Conservation (phyloP, 495 filamentous ascomycete species). For the Penicillium bialowiezense region DNA sequence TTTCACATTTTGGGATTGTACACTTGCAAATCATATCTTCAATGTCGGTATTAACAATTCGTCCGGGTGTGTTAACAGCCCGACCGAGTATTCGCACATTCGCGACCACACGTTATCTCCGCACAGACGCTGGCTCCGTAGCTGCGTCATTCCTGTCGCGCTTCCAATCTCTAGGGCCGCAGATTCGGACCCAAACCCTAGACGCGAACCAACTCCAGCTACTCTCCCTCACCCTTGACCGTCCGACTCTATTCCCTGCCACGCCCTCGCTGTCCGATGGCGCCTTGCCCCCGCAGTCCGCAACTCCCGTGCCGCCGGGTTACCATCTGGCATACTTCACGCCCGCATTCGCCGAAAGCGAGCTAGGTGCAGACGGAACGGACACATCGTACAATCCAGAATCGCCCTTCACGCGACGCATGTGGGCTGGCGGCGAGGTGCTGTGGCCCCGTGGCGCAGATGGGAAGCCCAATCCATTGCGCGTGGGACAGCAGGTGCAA, state of each 20-base stretch:
- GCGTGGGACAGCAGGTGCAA: constrained; percentile 51
- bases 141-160: constrained; percentile 43
- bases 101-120: not conserved
- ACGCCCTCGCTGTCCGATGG: constrained; percentile 30
- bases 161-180: constrained; percentile 41
- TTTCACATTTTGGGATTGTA: not conserved
- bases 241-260: constrained; percentile 34
- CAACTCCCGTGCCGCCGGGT: constrained; percentile 56
- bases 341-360: constrained; percentile 47
- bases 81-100: constrained; percentile 6
- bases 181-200: constrained; percentile 46
- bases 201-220: constrained; percentile 59
- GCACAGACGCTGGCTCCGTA: constrained; percentile 24
- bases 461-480: constrained; percentile 38
- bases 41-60: not conserved
- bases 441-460: constrained; percentile 41
- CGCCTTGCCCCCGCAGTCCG: constrained; percentile 18
- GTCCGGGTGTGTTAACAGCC: not conserved
- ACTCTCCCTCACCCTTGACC: constrained; percentile 52
- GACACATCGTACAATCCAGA: constrained; percentile 68
- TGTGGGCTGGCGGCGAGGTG: constrained; percentile 76
- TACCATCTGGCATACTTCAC: constrained; percentile 77
- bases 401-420: constrained; percentile 60
- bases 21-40: not conserved
- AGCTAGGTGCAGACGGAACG: constrained; percentile 67